Conservation (phyloP, 371 early-diverging fungal genomes). For the Coemansia sp. region DNA sequence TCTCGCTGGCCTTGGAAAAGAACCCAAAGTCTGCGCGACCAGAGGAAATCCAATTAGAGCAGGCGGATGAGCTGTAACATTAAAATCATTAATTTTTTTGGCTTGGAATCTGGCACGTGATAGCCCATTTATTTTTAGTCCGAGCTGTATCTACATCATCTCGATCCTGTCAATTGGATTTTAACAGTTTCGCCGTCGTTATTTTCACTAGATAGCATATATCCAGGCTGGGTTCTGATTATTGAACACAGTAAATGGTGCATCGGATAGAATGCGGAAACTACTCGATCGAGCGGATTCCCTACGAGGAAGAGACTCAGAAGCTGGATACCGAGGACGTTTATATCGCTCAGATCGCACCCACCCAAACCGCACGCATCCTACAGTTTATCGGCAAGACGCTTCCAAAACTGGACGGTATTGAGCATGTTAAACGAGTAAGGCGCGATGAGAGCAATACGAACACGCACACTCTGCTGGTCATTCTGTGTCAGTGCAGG, state of each 20-base stretch:
- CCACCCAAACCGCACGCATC: constrained; percentile 17
- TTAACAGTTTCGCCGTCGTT: no score
- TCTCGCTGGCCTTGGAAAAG: constrained; percentile 21
- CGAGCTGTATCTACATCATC: no score
- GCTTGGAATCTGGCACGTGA: neutral
- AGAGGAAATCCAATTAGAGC: constrained; percentile 9
- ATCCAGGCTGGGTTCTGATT: neutral
- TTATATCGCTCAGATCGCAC: constrained; percentile 10
- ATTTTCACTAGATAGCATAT: no score
- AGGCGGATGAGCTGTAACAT: neutral
- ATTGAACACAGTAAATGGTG: neutral
- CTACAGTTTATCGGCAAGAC: constrained; percentile 21
- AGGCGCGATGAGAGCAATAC: constrained; percentile 1
- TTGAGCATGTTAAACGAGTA: constrained; percentile 51
- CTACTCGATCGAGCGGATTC: constrained; percentile 25
- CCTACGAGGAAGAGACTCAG: constrained; percentile 31
- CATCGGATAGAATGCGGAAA: neutral
- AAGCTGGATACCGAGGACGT: constrained; percentile 34
- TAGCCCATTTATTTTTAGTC: neutral
- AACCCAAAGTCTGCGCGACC: constrained; percentile 13
- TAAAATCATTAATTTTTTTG: no score
- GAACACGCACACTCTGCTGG: constrained; percentile 2
- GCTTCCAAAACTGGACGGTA: constrained; percentile 34
- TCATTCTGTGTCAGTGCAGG: constrained; percentile 40
- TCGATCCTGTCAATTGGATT: no score